A percentile compares a stretch with the other conserved stretches of the same genome.
These are phyloP conservation scores for Buddleja alternifolia DNA, from an alignment of 257 asterid genomes.

Conservation along the genomic window DNA sequence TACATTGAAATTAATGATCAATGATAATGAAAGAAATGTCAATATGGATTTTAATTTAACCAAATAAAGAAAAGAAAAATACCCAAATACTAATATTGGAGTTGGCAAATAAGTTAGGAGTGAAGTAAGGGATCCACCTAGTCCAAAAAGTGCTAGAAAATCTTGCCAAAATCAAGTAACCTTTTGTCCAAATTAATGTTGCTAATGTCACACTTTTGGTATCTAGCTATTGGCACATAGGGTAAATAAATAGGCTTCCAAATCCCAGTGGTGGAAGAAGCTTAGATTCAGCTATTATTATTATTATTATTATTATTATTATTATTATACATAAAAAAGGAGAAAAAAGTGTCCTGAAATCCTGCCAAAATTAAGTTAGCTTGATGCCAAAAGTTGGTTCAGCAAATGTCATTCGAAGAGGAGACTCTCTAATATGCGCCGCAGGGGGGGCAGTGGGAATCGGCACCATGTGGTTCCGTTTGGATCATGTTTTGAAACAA, in stretches of 20 bases:
- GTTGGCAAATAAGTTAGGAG: background rate
- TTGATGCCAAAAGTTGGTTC: constrained; percentile 30
- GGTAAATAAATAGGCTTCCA: background rate
- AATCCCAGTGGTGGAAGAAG: constrained; percentile 18
- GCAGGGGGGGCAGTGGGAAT: constrained; percentile 35
- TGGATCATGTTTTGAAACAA: constrained; percentile 30
- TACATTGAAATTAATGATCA: too few relatives aligned
- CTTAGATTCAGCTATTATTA: background rate
- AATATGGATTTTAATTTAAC: too few relatives aligned
- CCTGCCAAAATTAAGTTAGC: constrained; percentile 23
- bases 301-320: too few relatives aligned
- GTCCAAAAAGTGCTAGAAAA: constrained; percentile 25
- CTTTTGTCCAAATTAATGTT: constrained; percentile 31
- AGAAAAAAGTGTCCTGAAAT: background rate
- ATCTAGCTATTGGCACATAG: constrained; percentile 27
- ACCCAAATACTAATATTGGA: background rate
- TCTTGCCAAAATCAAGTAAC: constrained; percentile 37
- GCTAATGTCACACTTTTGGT: constrained; percentile 32
- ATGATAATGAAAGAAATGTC: too few relatives aligned
- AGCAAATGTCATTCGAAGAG: background rate
- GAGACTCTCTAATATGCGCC: constrained; percentile 32
- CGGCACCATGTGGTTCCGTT: constrained; percentile 37
- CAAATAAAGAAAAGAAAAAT: too few relatives aligned
- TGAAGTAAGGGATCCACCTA: constrained; percentile 18
- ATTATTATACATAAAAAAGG: too few relatives aligned